These are phyloP conservation scores for Aspergillus sojae DNA, from an alignment of 2,329 filamentous ascomycete species.

Conservation along the genomic window DNA sequence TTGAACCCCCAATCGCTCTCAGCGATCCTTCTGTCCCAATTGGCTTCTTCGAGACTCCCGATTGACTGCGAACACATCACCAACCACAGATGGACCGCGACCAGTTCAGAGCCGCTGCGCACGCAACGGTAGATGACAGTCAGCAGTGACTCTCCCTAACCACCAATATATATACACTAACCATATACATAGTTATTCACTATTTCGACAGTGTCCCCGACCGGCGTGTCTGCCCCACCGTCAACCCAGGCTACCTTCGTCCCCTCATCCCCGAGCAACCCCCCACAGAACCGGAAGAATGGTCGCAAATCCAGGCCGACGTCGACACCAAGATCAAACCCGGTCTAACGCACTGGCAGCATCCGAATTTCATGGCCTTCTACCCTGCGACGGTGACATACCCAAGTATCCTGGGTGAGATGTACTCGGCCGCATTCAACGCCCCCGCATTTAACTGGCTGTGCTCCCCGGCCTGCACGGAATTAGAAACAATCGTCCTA, in stretches of 20 bases:
- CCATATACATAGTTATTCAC: conserved; percentile 65
- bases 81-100: conserved; percentile 68
- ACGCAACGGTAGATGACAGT: conserved; percentile 82
- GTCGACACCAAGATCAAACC: conserved; percentile 86
- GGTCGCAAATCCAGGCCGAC: conserved; percentile 79
- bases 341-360: conserved; percentile 92
- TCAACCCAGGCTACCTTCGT: conserved; percentile 83
- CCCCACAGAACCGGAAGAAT: conserved; percentile 67
- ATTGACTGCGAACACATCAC: background rate
- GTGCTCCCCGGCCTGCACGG: conserved; percentile 87
- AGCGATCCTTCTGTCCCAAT: background rate
- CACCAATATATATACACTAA: background rate
- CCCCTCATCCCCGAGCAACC: conserved; percentile 74
- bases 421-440: conserved; percentile 87
- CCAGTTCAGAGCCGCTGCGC: conserved; percentile 76
- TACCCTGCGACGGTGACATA: conserved; percentile 83
- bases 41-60: background rate
- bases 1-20: background rate
- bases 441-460: conserved; percentile 97
- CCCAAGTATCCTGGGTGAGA: conserved; percentile 83
- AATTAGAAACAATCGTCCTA: conserved; percentile 88
- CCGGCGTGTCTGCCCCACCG: conserved; percentile 72
- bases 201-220: conserved; percentile 78
- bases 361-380: conserved; percentile 93
- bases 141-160: conserved; percentile 36